Evolutionary conservation across 345 rosid species (phyloP).

Genomic region (Arabis hirsuta): DNA sequence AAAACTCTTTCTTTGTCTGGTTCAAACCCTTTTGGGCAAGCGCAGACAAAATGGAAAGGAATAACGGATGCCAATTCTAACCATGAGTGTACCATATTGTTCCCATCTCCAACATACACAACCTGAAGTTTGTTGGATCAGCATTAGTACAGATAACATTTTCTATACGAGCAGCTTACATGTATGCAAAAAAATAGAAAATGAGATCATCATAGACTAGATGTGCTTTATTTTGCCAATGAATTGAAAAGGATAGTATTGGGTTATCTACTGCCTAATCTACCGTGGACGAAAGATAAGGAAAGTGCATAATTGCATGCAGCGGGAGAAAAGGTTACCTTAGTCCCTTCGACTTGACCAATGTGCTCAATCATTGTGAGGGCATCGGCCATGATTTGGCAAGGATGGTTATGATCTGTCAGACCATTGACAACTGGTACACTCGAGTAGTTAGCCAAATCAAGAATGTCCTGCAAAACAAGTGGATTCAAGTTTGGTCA

Average conservation of each 20-base stretch:
- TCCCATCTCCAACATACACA: constrained; percentile 97
- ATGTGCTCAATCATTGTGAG: constrained; percentile 91
- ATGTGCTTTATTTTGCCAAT: background rate
- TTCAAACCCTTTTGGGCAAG: constrained; percentile 87
- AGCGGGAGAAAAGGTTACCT: constrained; percentile 47
- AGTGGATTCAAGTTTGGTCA: constrained; percentile 12
- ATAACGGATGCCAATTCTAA: constrained; percentile 82
- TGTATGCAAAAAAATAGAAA: background rate
- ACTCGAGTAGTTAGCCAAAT: constrained; percentile 81
- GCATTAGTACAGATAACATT: background rate
- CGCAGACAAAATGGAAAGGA: constrained; percentile 96
- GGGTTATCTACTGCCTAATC: background rate
- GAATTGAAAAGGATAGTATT: background rate
- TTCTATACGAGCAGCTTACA: constrained; percentile 2
- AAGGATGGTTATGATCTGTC: constrained; percentile 94
- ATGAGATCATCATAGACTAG: constrained; percentile 5
- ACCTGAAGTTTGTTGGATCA: constrained; percentile 55
- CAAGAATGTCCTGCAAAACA: constrained; percentile 74
- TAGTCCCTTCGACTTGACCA: constrained; percentile 87
- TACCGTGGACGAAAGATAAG: background rate
- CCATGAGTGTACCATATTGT: constrained; percentile 97
- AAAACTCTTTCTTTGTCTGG: constrained; percentile 79
- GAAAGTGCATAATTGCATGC: background rate
- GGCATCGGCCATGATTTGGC: constrained; percentile 99
- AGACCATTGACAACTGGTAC: constrained; percentile 92